Percentiles rank a stretch among this genome's conserved stretches.
These are phyloP conservation scores for Penium margaritaceum DNA, from an alignment of 139 green algal genomes.

Conservation along the genomic window DNA sequence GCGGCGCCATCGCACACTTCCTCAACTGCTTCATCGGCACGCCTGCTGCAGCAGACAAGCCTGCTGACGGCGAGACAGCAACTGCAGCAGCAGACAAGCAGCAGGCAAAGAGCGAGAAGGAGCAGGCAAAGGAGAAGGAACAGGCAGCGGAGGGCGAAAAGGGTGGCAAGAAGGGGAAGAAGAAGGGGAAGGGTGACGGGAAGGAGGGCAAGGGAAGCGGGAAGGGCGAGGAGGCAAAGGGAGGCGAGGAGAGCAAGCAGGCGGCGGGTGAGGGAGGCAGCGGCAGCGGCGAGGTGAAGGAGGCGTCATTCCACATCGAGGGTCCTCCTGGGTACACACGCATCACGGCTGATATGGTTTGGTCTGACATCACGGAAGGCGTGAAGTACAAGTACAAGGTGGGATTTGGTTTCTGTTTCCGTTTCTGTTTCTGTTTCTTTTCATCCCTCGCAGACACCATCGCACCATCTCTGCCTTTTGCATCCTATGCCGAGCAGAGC, in stretches of 20 bases:
- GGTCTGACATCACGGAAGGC: conserved; percentile 34
- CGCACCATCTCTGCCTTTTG: no score
- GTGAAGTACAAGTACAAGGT: conserved; percentile 46
- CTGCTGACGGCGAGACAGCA: background rate
- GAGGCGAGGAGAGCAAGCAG: conserved; percentile 1
- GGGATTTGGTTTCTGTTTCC: background rate
- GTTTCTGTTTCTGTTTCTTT: background rate
- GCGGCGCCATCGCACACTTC: conserved; percentile 41
- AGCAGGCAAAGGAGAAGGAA: conserved; percentile 13
- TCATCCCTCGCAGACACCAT: no score
- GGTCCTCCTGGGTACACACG: conserved; percentile 32
- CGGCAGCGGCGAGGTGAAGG: background rate
- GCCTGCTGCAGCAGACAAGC: no score
- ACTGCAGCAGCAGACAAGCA: background rate
- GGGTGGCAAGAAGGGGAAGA: conserved; percentile 16
- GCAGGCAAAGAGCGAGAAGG: background rate
- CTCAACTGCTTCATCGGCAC: conserved; percentile 47
- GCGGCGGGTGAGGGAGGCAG: no score
- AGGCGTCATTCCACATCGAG: conserved; percentile 5
- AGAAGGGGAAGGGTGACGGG: conserved; percentile 16
- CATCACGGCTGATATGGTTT: conserved; percentile 41
- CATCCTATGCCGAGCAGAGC: no score
- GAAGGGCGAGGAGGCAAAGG: background rate
- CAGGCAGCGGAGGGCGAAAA: no score
- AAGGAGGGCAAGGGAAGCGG: background rate